A percentile compares a stretch with the other conserved stretches of the same genome.
These are phyloP conservation scores for Hylodesmum podocarpum DNA, from an alignment of 306 rosid species.

Conservation along the genomic window DNA sequence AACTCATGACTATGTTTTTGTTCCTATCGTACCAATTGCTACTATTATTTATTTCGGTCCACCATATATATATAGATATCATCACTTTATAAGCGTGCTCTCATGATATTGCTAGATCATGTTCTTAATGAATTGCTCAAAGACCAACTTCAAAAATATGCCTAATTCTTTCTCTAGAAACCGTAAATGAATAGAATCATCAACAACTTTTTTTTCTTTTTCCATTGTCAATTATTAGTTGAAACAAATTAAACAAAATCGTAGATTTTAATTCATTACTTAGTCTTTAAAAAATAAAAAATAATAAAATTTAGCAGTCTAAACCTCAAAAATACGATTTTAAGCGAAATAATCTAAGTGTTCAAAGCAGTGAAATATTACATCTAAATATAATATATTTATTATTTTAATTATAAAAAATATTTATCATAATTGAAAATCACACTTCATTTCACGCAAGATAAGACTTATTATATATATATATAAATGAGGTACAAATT, in stretches of 20 bases:
- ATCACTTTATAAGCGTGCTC: conserved; percentile 75
- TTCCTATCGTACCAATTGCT: conserved; percentile 12
- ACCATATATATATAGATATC: conserved; percentile 23
- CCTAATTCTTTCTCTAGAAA: conserved; percentile 43
- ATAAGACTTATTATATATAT: too few species aligned
- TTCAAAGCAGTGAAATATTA: too few species aligned
- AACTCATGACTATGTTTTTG: conserved; percentile 13
- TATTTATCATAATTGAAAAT: too few species aligned
- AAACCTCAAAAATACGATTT: too few species aligned
- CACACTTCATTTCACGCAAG: too few species aligned
- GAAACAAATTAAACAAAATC: conserved; percentile 8
- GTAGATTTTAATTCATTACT: too few species aligned
- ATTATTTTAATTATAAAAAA: too few species aligned
- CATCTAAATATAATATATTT: too few species aligned
- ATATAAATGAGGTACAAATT: too few species aligned
- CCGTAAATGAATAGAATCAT: conserved; percentile 1
- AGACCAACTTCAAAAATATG: conserved; percentile 22
- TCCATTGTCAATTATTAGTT: background rate
- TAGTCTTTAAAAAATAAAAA: too few species aligned
- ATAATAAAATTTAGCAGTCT: too few species aligned
- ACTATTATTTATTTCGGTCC: conserved; percentile 41
- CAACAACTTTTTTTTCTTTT: conserved; percentile 1
- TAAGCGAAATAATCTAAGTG: too few species aligned
- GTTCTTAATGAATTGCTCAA: conserved; percentile 27
- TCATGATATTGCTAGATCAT: conserved; percentile 31